phyloP scores from a whole-genome alignment of 75 land plant species.

The Pseudotsuga menziesii region DNA sequence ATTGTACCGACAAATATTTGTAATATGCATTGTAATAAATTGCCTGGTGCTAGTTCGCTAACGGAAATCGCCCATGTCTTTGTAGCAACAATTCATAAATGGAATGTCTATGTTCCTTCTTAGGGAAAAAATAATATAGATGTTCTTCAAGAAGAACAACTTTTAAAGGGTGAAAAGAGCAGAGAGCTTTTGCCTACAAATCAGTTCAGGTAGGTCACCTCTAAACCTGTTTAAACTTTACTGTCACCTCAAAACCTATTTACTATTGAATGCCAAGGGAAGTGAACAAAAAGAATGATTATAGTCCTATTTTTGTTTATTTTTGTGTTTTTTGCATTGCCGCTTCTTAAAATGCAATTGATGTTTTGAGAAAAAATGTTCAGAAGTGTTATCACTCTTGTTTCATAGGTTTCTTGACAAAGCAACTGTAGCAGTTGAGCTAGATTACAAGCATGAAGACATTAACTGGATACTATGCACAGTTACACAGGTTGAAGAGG shows the following conservation, averaged over 20 bases:
- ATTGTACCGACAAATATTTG: constrained; percentile 11
- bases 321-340: background rate
- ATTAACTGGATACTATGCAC: constrained; percentile 22
- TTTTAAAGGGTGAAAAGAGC: constrained; percentile 3
- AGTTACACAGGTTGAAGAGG: constrained; percentile 38
- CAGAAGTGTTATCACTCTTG: background rate
- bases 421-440: constrained; percentile 22
- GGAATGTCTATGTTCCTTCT: constrained; percentile 9
- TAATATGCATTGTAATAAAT: too few relatives aligned
- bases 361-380: background rate
- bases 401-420: constrained; percentile 36
- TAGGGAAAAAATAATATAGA: background rate
- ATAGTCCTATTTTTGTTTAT: background rate
- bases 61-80: constrained; percentile 28
- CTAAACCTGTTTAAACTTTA: too few relatives aligned
- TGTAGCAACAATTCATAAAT: constrained; percentile 19
- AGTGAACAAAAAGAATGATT: too few relatives aligned
- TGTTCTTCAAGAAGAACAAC: constrained; percentile 17
- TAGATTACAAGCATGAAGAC: background rate
- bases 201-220: constrained; percentile 19
- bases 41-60: constrained; percentile 24
- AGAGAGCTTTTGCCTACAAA: constrained; percentile 23
- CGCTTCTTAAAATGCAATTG: background rate
- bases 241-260: too few relatives aligned
- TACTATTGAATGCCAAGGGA: background rate